Evolutionary conservation across 345 rosid species (phyloP), one percentile per base, ranked within the genome.

Genomic region (Tarenaya hassleriana): DNA sequence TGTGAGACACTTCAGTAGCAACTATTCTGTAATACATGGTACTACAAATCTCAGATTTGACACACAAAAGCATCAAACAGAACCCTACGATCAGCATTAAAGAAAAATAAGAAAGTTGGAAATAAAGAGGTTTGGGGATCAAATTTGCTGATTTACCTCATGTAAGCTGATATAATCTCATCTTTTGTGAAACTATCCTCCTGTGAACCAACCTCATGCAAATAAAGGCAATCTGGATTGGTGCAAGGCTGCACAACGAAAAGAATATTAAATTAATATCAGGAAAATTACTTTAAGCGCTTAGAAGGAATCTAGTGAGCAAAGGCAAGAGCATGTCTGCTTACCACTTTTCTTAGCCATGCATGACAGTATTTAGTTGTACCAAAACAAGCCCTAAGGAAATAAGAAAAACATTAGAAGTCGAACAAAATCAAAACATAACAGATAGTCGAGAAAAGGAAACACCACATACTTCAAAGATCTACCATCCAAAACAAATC

Each of bases 311-410:
- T 9, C 16, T 10, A 17, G 10, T 46, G 6, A 13, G 15, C 31
- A 42, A 50, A 63, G 40, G 48, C 29, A 11, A 62, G 47, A 39
- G 39, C 40, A 52, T 61, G 41, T 16, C 16, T 49, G 17, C 56
- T 37, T 58, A 90, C 97, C 89, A 66, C 82, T 63, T 82, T 91
- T 74, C 96, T 77, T 55, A 91, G 67, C 98, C 98, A 91, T 47
- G 98, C 96, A 75, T 87, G 98, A 61, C 98, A 91, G 64, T 90
- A 91, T 57, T 91, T 87, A 40, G 92, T 91, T 39, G 95, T 87
- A 55, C 98, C 98, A 75, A 87, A 87, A 72, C 95, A 87, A 17
- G 94, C 98, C 82, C 96, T 90, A 78, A 14, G 51, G 62, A 47
- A 34, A 21, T 47, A 34, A 44, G 17, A 34, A 20, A 46, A 33